These are phyloP conservation scores for Nannochloropsis salina DNA, from an alignment of 108 stramenopile genomes.

Conservation along the genomic window DNA sequence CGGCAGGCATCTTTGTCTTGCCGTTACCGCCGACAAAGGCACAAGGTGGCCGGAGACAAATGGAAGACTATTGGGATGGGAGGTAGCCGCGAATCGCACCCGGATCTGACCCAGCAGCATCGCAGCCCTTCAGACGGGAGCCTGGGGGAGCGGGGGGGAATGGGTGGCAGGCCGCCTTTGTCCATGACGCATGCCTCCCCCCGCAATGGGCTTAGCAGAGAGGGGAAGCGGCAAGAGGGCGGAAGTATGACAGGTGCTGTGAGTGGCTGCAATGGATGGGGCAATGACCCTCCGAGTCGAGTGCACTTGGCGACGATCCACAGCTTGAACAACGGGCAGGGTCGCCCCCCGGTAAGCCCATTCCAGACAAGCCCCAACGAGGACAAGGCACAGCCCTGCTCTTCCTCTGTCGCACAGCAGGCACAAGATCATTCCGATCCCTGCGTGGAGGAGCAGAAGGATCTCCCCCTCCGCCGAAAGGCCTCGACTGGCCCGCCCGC, in stretches of 20 bases:
- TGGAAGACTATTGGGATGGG: slow-evolving; percentile 15
- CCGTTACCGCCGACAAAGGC: background rate
- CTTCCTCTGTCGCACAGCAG: background rate
- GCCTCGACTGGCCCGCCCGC: background rate
- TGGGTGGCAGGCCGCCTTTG: background rate
- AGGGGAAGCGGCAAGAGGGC: background rate
- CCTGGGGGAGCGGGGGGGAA: background rate
- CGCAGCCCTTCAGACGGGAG: background rate
- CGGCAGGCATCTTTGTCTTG: background rate
- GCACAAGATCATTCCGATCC: background rate
- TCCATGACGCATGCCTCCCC: background rate
- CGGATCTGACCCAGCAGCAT: background rate
- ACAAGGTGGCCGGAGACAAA: slow-evolving; percentile 12
- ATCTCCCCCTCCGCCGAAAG: background rate
- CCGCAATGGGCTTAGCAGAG: background rate
- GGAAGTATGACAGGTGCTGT: background rate
- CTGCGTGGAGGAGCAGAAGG: background rate
- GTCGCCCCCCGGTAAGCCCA: background rate
- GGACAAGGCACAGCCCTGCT: background rate
- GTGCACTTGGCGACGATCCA: background rate
- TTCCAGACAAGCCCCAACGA: background rate
- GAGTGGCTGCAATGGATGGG: background rate
- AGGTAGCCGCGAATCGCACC: background rate
- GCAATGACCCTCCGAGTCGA: background rate
- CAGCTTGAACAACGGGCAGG: background rate